A percentile compares a stretch with the other conserved stretches of the same genome.
Conservation (phyloP, 73 alveolate species). For the Uronychia setigera region DNA sequence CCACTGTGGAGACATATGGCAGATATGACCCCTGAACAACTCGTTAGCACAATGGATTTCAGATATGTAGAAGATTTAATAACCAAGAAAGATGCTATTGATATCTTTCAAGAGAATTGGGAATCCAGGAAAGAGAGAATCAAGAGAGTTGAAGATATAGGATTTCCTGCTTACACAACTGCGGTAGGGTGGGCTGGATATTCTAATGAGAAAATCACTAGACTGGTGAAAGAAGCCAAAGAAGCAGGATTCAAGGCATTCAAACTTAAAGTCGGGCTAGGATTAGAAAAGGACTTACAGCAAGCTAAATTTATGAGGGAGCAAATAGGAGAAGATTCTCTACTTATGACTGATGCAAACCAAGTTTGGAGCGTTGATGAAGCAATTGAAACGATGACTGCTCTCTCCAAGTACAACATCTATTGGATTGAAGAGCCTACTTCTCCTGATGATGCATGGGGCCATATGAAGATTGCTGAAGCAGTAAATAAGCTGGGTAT, state of each 20-base stretch:
- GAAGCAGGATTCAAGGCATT: neutral
- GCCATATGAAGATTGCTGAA: conserved; percentile 1
- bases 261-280: neutral
- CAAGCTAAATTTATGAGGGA: neutral
- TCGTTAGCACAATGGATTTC: neutral
- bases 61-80: neutral
- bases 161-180: neutral
- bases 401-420: neutral
- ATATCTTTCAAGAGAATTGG: neutral
- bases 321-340: neutral
- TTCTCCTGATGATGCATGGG: neutral
- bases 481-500: neutral
- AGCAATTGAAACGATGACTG: neutral
- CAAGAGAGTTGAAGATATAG: neutral
- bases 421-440: neutral
- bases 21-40: neutral
- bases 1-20: neutral
- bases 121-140: neutral
- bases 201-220: neutral
- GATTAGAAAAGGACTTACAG: neutral
- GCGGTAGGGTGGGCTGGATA: neutral
- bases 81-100: neutral
- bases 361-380: neutral
- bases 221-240: neutral
- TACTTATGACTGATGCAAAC: neutral